Base-by-base conservation (phyloP, 1,139 yeast species). In the Meyerozyma smithsonii region DNA sequence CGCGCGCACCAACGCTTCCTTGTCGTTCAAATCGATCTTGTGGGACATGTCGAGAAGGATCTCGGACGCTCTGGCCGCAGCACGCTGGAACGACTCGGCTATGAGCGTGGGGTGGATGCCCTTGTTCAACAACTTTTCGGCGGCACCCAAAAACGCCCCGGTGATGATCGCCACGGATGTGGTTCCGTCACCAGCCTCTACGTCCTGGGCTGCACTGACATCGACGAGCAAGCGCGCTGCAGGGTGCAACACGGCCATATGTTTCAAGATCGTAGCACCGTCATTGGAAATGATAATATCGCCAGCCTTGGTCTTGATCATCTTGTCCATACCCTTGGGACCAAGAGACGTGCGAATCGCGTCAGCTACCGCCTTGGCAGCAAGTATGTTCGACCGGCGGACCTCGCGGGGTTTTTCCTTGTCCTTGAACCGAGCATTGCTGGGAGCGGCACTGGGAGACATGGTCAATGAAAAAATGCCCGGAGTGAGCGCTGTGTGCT, bases 301-400 rank as follows among this genome's bases (percentile, higher is more conserved):
- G 30, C 97, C 97, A 39, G 77, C 77, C 41, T 90, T 84, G 24
- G 97, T 89, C 64, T 87, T 89, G 67, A 87, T 87, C 98, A 92
- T 92, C 71, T 94, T 94, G 63, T 92, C 99, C 98, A 92, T 92
- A 45, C 99, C 98, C 62, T 89, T 90, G 39, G 99, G 99, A 26
- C 99, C 99, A 44, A 92, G 71, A 8, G 97, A 89, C 3, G 99
- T 92, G 63, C 98, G 78, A 58, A 92, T 89, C 39, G 98, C 98
- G 64, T 94, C 98, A 2, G 97, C 92, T 32, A 94, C 98, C 4
- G 98, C 97, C 55, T 95, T 74, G 8, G 97, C 98, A 1, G 98
- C 98, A 46, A 87, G 73, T 50, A 94, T 90, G 59, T 94, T 94
- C 42, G 94, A 81, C 61, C 79, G 83, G 50, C 99, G 85, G 42